Conservation (phyloP, 2,329 filamentous ascomycete genomes). For the Sarocladiaceae sp. region DNA sequence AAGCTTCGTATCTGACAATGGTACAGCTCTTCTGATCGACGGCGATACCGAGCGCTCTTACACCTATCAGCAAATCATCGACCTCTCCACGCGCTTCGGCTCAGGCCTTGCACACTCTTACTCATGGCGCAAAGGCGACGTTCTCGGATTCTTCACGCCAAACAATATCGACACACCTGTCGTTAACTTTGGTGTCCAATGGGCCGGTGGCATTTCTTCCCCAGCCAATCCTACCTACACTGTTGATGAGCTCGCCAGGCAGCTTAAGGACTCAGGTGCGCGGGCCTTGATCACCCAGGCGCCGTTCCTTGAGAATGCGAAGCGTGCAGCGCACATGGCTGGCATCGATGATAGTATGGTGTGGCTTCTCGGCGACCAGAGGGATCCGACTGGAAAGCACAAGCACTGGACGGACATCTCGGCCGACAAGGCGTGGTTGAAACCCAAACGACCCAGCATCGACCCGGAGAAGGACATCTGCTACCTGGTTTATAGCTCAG, state of each 20-base stretch:
- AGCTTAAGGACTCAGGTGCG: constrained; percentile 72
- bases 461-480: constrained; percentile 67
- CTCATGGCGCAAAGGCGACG: constrained; percentile 78
- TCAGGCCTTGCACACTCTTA: constrained; percentile 68
- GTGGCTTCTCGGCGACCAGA: constrained; percentile 66
- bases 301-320: constrained; percentile 56
- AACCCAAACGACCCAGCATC: constrained; percentile 51
- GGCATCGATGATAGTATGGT: constrained; percentile 68
- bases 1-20: neutral
- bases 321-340: constrained; percentile 60
- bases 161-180: constrained; percentile 80
- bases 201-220: constrained; percentile 76
- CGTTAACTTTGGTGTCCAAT: constrained; percentile 71
- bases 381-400: constrained; percentile 49
- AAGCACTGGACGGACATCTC: constrained; percentile 69
- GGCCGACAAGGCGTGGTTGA: constrained; percentile 47
- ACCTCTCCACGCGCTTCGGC: constrained; percentile 67
- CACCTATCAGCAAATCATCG: constrained; percentile 62
- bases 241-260: constrained; percentile 73
- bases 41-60: constrained; percentile 61
- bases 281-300: constrained; percentile 71
- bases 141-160: constrained; percentile 74
- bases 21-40: constrained; percentile 70
- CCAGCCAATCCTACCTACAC: constrained; percentile 88
- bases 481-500: constrained; percentile 78